phyloP scores from a whole-genome alignment of 1,139 yeast genomes.

The Scheffersomyces titani region DNA sequence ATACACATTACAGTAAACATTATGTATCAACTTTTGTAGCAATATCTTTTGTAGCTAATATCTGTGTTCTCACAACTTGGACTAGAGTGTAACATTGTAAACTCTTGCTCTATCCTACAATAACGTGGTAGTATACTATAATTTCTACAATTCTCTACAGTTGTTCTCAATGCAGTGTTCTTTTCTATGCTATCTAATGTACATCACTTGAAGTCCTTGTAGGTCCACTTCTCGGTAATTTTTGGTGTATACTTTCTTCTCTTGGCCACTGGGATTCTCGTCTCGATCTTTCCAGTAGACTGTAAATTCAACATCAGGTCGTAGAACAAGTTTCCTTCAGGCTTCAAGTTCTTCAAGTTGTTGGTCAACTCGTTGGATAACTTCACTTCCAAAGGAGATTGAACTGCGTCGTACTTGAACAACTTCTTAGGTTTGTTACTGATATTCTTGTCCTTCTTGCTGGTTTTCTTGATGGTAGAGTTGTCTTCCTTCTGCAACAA shows the following conservation, averaged over 20 bases:
- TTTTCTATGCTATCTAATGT: no score
- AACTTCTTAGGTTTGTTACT: constrained; percentile 34
- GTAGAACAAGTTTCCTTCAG: constrained; percentile 86
- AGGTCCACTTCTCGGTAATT: constrained; percentile 88
- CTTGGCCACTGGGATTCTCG: constrained; percentile 72
- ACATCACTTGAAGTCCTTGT: constrained; percentile 75
- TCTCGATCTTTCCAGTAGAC: constrained; percentile 81
- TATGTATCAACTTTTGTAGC: no score
- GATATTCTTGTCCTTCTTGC: constrained; percentile 10
- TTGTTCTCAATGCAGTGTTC: no score
- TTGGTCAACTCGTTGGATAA: constrained; percentile 86
- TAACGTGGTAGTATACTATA: no score
- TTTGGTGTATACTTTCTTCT: constrained; percentile 69
- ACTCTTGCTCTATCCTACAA: no score
- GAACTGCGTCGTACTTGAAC: constrained; percentile 58
- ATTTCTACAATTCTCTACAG: no score
- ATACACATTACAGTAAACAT: no score
- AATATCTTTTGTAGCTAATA: no score
- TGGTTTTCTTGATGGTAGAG: constrained; percentile 15
- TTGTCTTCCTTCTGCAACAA: constrained; percentile 42
- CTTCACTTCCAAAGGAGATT: constrained; percentile 78
- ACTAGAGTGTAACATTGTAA: no score
- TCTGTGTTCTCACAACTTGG: no score
- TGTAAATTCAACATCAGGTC: constrained; percentile 84
- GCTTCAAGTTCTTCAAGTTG: constrained; percentile 78